Evolutionary conservation across 345 rosid species (phyloP).

Genomic region (Euphorbia peplus): DNA sequence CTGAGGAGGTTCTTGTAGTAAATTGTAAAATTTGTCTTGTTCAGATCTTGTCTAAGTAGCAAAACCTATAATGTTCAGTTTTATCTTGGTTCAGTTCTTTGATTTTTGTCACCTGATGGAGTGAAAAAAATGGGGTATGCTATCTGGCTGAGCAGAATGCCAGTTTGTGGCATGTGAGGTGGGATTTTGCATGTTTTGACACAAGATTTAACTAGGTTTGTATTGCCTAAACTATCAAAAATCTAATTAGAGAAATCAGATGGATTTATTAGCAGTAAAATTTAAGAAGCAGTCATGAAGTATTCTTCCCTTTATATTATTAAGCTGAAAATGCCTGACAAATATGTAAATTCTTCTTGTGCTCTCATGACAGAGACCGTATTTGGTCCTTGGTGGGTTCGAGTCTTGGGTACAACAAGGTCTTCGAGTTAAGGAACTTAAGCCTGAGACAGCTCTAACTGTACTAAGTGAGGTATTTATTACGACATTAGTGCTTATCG

Average conservation of each 20-base stretch:
- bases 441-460: constrained; percentile 69
- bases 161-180: neutral
- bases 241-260: neutral
- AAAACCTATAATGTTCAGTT: neutral
- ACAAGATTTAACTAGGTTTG: neutral
- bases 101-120: neutral
- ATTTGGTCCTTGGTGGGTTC: constrained; percentile 81
- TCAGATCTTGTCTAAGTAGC: constrained; percentile 5
- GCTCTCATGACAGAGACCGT: constrained; percentile 53
- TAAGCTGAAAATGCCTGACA: neutral
- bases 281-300: neutral
- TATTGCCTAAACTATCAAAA: neutral
- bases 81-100: neutral
- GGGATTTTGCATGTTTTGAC: neutral
- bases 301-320: neutral
- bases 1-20: neutral
- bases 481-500: constrained; percentile 4
- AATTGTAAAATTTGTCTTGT: neutral
- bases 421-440: constrained; percentile 73
- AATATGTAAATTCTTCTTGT: constrained; percentile 13
- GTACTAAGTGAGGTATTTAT: constrained; percentile 74
- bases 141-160: neutral
- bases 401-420: constrained; percentile 77
- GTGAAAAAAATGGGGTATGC: neutral
- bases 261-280: neutral